phyloP scores from a whole-genome alignment of 2,329 filamentous ascomycete species.

The Seiridium cupressi region DNA sequence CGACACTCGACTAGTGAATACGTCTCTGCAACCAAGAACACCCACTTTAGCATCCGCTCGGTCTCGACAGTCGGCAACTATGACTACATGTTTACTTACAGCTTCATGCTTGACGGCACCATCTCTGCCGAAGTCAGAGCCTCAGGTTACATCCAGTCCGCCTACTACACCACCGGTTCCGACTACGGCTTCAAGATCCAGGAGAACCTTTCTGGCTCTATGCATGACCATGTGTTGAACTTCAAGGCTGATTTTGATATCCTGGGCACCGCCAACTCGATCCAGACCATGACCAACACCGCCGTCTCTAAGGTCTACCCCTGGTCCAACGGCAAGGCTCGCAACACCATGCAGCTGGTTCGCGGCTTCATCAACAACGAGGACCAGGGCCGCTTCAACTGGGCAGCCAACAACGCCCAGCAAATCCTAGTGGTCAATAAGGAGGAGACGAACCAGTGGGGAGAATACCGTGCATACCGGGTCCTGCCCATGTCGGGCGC shows the following conservation, averaged over 20 bases:
- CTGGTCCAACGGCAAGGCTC: slow-evolving; percentile 44
- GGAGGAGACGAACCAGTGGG: slow-evolving; percentile 44
- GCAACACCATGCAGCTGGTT: slow-evolving; percentile 52
- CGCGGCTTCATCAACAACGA: slow-evolving; percentile 37
- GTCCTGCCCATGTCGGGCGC: slow-evolving; percentile 37
- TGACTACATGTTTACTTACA: slow-evolving; percentile 35
- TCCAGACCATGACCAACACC: slow-evolving; percentile 33
- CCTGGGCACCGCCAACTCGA: slow-evolving; percentile 43
- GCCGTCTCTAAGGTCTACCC: slow-evolving; percentile 35
- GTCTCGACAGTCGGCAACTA: slow-evolving; percentile 43
- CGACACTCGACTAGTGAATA: slow-evolving; percentile 40
- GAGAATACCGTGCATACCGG: slow-evolving; percentile 51
- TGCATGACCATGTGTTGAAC: slow-evolving; percentile 56
- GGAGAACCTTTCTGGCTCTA: slow-evolving; percentile 43
- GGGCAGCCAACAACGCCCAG: slow-evolving; percentile 43
- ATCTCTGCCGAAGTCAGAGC: slow-evolving; percentile 47
- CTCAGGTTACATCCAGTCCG: slow-evolving; percentile 52
- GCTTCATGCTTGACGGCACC: slow-evolving; percentile 48
- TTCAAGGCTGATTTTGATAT: slow-evolving; percentile 56
- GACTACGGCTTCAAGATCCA: slow-evolving; percentile 51
- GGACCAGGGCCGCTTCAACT: slow-evolving; percentile 43
- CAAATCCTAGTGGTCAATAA: slow-evolving; percentile 52
- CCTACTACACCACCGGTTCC: slow-evolving; percentile 42
- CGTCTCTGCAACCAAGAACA: slow-evolving; percentile 45
- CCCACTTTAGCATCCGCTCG: slow-evolving; percentile 34